These are phyloP conservation scores for Hemileccinum rubropunctum DNA, from an alignment of 768 basidiomycete species.

Conservation along the genomic window DNA sequence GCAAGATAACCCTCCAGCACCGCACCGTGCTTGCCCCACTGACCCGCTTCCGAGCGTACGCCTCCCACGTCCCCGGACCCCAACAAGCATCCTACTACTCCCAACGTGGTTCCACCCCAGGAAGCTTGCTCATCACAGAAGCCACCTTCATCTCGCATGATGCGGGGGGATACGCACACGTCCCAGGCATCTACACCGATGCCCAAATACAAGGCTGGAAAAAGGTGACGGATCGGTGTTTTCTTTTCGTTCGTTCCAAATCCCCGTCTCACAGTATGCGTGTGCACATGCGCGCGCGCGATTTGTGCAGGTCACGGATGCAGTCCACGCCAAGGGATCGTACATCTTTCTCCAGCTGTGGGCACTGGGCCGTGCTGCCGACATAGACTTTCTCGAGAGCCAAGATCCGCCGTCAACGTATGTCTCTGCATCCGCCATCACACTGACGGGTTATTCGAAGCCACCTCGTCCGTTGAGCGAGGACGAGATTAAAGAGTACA, in stretches of 20 bases:
- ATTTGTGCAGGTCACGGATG: constrained; percentile 49
- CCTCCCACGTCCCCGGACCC: constrained; percentile 35
- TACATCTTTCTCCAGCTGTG: constrained; percentile 50
- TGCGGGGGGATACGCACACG: constrained; percentile 47
- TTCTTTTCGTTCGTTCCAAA: background rate
- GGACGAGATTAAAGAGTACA: constrained; percentile 34
- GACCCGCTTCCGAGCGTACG: constrained; percentile 42
- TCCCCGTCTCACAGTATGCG: background rate
- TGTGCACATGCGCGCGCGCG: too few species aligned
- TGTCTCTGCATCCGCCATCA: constrained; percentile 34
- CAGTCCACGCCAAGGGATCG: constrained; percentile 52
- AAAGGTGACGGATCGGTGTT: background rate
- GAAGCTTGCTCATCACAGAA: constrained; percentile 57
- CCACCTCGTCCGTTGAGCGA: constrained; percentile 19
- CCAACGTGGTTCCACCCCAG: constrained; percentile 45
- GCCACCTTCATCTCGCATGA: constrained; percentile 48
- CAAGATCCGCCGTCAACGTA: constrained; percentile 32
- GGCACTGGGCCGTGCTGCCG: constrained; percentile 54
- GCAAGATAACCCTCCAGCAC: constrained; percentile 41
- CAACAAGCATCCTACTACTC: constrained; percentile 45
- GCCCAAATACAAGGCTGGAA: background rate
- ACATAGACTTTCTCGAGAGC: constrained; percentile 28
- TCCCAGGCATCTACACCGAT: constrained; percentile 11
- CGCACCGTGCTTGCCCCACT: constrained; percentile 54
- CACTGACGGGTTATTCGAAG: constrained; percentile 11